Percentiles rank a stretch among this genome's conserved stretches.
Evolutionary conservation across 352 stramenopile genomes (phyloP).

Genomic region (Phytopythium aichiense): DNA sequence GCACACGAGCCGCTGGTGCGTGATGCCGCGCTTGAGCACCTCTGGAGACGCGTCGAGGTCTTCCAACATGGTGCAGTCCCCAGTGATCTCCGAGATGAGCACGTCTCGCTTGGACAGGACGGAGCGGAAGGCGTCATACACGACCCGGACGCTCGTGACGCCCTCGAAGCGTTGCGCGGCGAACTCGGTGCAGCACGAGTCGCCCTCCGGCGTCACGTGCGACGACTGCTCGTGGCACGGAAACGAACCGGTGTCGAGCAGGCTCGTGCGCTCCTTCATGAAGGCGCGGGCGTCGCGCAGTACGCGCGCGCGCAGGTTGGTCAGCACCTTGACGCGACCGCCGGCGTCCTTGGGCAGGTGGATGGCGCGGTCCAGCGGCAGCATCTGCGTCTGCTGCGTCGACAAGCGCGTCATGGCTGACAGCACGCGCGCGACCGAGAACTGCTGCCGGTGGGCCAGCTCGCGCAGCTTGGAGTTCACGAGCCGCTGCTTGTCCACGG

Average conservation of each 20-base stretch:
- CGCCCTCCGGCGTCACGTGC: slow-evolving; percentile 2
- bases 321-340: slow-evolving; percentile 12
- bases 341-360: slow-evolving; percentile 14
- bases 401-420: slow-evolving; percentile 16
- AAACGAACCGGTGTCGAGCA: slow-evolving; percentile 9
- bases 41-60: slow-evolving; percentile 11
- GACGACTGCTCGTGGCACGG: slow-evolving; percentile 6
- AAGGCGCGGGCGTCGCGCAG: slow-evolving; percentile 20
- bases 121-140: background rate
- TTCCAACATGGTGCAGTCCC: slow-evolving; percentile 15
- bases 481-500: slow-evolving; percentile 25
- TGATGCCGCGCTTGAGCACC: slow-evolving; percentile 10
- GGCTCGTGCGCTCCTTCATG: slow-evolving; percentile 21
- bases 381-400: slow-evolving; percentile 7
- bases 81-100: slow-evolving; percentile 4
- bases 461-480: slow-evolving; percentile 25
- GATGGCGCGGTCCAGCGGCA: slow-evolving; percentile 24
- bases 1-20: slow-evolving; percentile 22
- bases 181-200: slow-evolving; percentile 2
- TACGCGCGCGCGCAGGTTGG: slow-evolving; percentile 11
- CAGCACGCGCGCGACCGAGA: slow-evolving; percentile 15
- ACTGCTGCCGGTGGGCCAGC: slow-evolving; percentile 18
- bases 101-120: background rate
- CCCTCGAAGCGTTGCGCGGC: background rate
- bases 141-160: background rate